Base-by-base conservation (phyloP, 1,284 basidiomycete species). In the Lignosus rhinocerotis region DNA sequence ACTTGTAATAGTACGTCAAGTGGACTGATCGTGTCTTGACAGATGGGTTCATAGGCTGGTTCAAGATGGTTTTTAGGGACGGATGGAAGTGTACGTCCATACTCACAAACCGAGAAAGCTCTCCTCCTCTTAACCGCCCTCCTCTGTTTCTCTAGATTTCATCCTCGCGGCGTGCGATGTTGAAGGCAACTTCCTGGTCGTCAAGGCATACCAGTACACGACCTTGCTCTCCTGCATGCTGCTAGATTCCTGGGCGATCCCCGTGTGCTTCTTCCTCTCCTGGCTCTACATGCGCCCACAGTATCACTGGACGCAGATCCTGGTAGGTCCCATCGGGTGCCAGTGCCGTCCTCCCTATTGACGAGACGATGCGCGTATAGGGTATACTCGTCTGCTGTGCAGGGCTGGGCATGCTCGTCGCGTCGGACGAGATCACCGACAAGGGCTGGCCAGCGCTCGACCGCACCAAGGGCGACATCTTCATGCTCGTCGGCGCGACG, bases 221-320 rank as follows among this genome's bases (percentile, higher is more conserved):
- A 90, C 91, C 60, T 75, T 94, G 1, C 76, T 94, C 39, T 93
- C 92, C 0, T 92, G 90, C 73, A 92, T 93, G 89, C 80, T 94
- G 14, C 85, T 94, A 53, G 90, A 93, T 69, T 88, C 92, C 50
- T 93, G 90, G 92, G 92, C 92, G 0, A 94, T 92, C 66, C 93
- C 93, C 17, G 83, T 90, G 6, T 94, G 92, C 71, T 76, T 94
- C 69, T 81, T 91, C 73, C 86, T 93, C 73, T 86, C 85, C 46
- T 94, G 87, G 84, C 60, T 94, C 9, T 93, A 91, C 72, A 86
- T 93, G 82, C 84, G 88, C 32, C 84, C 86, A 6, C 84, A 75
- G 67, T 94, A 92, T 70, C 87, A 89, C 62, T 92, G 88, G 88
- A 90, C 89, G 0, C 92, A 94, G 73, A 63, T 93, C 42, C 69